Conservation (phyloP, 768 basidiomycete genomes). For the Tricholoma matsutake region DNA sequence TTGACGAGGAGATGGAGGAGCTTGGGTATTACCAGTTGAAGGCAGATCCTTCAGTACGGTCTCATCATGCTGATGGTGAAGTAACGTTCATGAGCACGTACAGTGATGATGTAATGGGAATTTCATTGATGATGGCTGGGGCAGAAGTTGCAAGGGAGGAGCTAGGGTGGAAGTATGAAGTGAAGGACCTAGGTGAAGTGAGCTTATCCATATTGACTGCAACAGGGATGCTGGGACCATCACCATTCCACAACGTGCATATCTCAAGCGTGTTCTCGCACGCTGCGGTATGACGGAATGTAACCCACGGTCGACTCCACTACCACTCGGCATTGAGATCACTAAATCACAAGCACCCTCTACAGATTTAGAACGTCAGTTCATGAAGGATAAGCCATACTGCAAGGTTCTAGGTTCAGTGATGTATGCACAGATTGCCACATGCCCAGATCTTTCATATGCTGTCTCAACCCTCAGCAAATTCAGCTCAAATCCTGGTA, state of each 20-base stretch:
- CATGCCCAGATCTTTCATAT: neutral
- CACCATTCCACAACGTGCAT: conserved; percentile 28
- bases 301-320: neutral
- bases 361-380: neutral
- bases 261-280: conserved; percentile 21
- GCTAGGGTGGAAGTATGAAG: too few species aligned
- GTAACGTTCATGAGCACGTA: neutral
- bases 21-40: neutral
- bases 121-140: too few species aligned
- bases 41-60: neutral
- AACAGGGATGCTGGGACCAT: conserved; percentile 22
- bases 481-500: neutral
- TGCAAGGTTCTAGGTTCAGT: neutral
- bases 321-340: neutral
- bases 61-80: neutral
- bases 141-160: too few species aligned
- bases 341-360: neutral
- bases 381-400: neutral
- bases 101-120: neutral
- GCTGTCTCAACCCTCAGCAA: neutral
- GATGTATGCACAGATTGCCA: neutral
- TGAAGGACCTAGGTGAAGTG: neutral
- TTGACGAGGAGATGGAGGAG: neutral
- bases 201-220: conserved; percentile 22
- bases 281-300: neutral